These are phyloP conservation scores for Penicillium sp. DNA, from an alignment of 2,329 filamentous ascomycete species.

Conservation along the genomic window DNA sequence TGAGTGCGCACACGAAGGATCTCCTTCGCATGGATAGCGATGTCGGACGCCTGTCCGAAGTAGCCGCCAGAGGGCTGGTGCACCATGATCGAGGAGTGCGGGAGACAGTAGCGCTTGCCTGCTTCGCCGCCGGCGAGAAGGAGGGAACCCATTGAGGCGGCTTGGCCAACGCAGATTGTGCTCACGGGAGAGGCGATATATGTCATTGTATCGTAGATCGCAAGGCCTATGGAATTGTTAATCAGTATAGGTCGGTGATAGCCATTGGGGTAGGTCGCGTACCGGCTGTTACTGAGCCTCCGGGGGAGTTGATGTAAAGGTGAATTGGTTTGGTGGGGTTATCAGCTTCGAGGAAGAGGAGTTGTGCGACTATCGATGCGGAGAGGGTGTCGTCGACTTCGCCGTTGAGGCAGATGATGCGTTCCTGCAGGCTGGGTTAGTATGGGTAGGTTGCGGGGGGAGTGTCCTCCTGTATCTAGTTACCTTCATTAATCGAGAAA, in stretches of 20 bases:
- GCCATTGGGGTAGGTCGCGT: constrained; percentile 12
- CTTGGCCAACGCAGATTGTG: constrained; percentile 92
- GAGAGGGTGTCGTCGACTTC: constrained; percentile 86
- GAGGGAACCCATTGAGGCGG: constrained; percentile 91
- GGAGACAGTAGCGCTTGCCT: constrained; percentile 82
- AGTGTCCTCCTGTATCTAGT: constrained; percentile 8
- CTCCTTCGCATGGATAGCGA: constrained; percentile 95
- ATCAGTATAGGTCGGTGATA: neutral
- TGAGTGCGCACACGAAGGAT: constrained; percentile 83
- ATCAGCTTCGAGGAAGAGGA: constrained; percentile 97
- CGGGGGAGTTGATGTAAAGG: constrained; percentile 96
- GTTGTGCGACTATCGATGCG: constrained; percentile 90
- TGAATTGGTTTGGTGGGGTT: constrained; percentile 92
- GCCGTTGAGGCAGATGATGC: constrained; percentile 91
- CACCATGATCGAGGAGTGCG: constrained; percentile 95
- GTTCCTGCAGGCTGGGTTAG: constrained; percentile 63
- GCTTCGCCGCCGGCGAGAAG: constrained; percentile 81
- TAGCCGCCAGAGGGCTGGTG: constrained; percentile 87
- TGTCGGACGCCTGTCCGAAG: constrained; percentile 70
- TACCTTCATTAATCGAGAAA: constrained; percentile 75
- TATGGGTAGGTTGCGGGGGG: constrained; percentile 11
- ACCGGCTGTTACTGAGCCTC: constrained; percentile 85
- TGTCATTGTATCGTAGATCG: constrained; percentile 98
- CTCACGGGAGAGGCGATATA: constrained; percentile 92
- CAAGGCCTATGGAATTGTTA: constrained; percentile 47